Evolutionary conservation across 176 grass and related monocot genomes (phyloP).

Genomic region (Eragrostis nindensis): DNA sequence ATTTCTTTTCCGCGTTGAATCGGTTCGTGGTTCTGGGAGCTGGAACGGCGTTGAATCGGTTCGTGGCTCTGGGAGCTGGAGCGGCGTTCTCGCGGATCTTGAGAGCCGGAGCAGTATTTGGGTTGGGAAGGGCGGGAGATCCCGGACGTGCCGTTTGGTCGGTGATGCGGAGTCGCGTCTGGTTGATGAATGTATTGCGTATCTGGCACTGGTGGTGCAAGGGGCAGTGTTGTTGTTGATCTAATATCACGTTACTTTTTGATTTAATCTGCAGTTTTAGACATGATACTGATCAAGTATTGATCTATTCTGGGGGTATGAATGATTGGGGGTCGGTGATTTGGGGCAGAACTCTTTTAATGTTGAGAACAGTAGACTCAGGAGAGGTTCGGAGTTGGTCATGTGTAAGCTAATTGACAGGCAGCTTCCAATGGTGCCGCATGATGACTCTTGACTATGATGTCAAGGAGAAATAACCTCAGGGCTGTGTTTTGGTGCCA

Average conservation of each 20-base stretch:
- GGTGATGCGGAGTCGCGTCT: background rate
- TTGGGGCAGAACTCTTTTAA: background rate
- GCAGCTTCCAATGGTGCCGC: background rate
- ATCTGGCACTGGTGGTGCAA: background rate
- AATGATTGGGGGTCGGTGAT: background rate
- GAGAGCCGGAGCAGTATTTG: background rate
- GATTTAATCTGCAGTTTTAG: background rate
- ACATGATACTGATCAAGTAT: background rate
- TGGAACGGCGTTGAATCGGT: background rate
- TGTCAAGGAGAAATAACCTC: background rate
- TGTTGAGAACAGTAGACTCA: background rate
- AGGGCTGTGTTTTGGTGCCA: background rate
- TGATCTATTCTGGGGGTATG: background rate
- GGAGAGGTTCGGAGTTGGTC: background rate
- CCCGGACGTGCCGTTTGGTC: background rate
- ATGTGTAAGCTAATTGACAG: background rate
- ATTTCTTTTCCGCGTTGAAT: conserved; percentile 15
- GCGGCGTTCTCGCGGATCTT: background rate
- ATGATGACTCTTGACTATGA: background rate
- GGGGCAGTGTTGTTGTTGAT: background rate
- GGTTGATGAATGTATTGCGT: conserved; percentile 6
- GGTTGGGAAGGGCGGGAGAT: background rate
- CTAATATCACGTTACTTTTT: background rate
- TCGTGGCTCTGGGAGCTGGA: background rate
- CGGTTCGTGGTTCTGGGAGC: background rate